Conservation (phyloP, 177 flowering plant species). For the Vitis hybrid region DNA sequence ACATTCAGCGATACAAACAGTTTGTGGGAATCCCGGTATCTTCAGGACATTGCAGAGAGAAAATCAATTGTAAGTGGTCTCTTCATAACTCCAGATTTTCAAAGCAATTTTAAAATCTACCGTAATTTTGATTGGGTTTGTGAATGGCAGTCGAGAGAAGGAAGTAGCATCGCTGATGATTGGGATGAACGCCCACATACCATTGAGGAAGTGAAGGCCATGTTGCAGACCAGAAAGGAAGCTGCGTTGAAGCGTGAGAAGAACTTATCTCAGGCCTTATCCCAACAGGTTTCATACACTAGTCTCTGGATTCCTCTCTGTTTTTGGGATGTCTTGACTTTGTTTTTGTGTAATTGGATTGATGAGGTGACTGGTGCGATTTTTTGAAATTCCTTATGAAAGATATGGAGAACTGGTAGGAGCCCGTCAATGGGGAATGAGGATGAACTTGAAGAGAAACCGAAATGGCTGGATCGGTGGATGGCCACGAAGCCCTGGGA, state of each 20-base stretch:
- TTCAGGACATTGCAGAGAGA: constrained; percentile 44
- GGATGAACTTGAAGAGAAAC: constrained; percentile 25
- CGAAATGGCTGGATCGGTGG: constrained; percentile 16
- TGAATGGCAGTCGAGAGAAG: constrained; percentile 44
- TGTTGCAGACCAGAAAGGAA: constrained; percentile 48
- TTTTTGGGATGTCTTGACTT: background rate
- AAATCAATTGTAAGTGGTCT: constrained; percentile 34
- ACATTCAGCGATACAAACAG: constrained; percentile 18
- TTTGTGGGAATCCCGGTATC: constrained; percentile 30
- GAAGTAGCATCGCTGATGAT: constrained; percentile 40
- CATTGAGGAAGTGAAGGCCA: constrained; percentile 60
- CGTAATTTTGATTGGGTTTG: too few species aligned
- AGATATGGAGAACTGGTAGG: constrained; percentile 35
- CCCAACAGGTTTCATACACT: constrained; percentile 52
- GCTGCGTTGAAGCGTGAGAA: constrained; percentile 33
- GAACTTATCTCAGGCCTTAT: constrained; percentile 41
- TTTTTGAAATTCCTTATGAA: constrained; percentile 5
- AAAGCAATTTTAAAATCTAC: too few species aligned
- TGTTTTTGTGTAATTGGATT: background rate
- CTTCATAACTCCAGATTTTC: too few species aligned
- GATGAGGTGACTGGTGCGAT: constrained; percentile 5
- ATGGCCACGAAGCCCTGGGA: constrained; percentile 24
- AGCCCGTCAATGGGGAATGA: constrained; percentile 16
- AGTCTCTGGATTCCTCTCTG: constrained; percentile 8
- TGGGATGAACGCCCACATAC: constrained; percentile 49